phyloP scores from a whole-genome alignment of 768 basidiomycete genomes.

The Lenzites betulinus region DNA sequence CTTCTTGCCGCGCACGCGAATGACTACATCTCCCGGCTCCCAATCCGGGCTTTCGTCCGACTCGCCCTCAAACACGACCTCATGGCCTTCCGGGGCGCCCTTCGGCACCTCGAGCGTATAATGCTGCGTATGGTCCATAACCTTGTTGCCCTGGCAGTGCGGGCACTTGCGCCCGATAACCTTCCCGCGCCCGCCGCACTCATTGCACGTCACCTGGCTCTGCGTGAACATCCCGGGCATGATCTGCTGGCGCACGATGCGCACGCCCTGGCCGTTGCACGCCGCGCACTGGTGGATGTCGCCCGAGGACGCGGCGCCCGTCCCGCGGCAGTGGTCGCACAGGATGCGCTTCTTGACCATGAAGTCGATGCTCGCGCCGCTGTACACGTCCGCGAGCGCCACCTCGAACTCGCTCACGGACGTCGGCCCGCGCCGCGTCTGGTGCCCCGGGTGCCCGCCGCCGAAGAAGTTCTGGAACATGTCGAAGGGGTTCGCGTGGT shows the following conservation, averaged over 20 bases:
- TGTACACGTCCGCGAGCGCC: constrained; percentile 86
- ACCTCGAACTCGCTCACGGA: constrained; percentile 85
- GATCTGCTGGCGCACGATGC: constrained; percentile 87
- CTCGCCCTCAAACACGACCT: constrained; percentile 94
- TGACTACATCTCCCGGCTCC: constrained; percentile 92
- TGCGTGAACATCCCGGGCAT: constrained; percentile 97
- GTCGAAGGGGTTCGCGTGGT: constrained; percentile 86
- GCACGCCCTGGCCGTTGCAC: constrained; percentile 85
- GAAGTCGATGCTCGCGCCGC: constrained; percentile 88
- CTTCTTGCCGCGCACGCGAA: constrained; percentile 79
- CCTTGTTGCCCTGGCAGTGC: constrained; percentile 80
- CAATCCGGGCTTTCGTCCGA: constrained; percentile 95
- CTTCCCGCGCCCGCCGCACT: constrained; percentile 84
- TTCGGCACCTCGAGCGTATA: constrained; percentile 84
- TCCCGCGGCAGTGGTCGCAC: constrained; percentile 96
- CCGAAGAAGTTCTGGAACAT: constrained; percentile 94
- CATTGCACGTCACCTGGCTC: constrained; percentile 78
- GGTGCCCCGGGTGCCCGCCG: constrained; percentile 69
- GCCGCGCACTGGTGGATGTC: constrained; percentile 87
- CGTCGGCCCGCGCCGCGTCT: constrained; percentile 74
- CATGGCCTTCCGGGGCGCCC: constrained; percentile 92
- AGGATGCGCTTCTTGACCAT: constrained; percentile 89
- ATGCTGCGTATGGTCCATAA: constrained; percentile 75
- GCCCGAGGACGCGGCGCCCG: constrained; percentile 86
- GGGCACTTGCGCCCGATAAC: constrained; percentile 78